These are phyloP conservation scores for Stachybotrys elegans DNA, from an alignment of 2,329 filamentous ascomycete species.

Conservation along the genomic window DNA sequence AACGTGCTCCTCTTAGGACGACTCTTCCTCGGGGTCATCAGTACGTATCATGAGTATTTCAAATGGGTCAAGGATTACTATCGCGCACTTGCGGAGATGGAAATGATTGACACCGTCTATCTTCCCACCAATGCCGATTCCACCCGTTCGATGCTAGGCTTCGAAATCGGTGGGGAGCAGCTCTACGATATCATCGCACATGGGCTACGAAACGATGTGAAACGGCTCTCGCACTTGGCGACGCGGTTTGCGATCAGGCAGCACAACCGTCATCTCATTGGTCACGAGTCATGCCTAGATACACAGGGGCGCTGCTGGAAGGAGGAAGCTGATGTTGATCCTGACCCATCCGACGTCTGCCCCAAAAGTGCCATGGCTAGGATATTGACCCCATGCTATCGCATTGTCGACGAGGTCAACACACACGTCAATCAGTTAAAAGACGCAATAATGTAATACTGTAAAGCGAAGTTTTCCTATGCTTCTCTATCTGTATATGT, in stretches of 20 bases:
- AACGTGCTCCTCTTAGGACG: slow-evolving; percentile 22
- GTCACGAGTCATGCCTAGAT: slow-evolving; percentile 19
- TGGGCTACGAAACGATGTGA: slow-evolving; percentile 12
- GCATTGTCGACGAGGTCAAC: slow-evolving; percentile 22
- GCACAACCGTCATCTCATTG: slow-evolving; percentile 19
- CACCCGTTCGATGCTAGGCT: slow-evolving; percentile 2
- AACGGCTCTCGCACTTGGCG: slow-evolving; percentile 13
- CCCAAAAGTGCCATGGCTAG: slow-evolving; percentile 16
- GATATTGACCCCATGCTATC: slow-evolving; percentile 20
- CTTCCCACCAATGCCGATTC: slow-evolving; percentile 2
- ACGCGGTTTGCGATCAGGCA: slow-evolving; percentile 18
- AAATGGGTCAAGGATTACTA: slow-evolving; percentile 16
- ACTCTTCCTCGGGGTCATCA: slow-evolving; percentile 19
- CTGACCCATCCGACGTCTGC: slow-evolving; percentile 21
- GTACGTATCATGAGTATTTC: slow-evolving; percentile 19
- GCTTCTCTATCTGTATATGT: too few species aligned
- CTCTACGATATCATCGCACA: slow-evolving; percentile 8
- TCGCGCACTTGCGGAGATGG: neutral
- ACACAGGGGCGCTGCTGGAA: slow-evolving; percentile 18
- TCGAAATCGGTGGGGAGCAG: slow-evolving; percentile 4
- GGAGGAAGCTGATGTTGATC: slow-evolving; percentile 13
- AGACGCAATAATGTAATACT: slow-evolving; percentile 2
- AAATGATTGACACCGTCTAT: slow-evolving; percentile 2
- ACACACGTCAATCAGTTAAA: slow-evolving; percentile 16
- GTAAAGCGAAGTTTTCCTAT: too few species aligned